phyloP scores from a whole-genome alignment of 1,284 basidiomycete genomes.

The Sphagnurus paluster region DNA sequence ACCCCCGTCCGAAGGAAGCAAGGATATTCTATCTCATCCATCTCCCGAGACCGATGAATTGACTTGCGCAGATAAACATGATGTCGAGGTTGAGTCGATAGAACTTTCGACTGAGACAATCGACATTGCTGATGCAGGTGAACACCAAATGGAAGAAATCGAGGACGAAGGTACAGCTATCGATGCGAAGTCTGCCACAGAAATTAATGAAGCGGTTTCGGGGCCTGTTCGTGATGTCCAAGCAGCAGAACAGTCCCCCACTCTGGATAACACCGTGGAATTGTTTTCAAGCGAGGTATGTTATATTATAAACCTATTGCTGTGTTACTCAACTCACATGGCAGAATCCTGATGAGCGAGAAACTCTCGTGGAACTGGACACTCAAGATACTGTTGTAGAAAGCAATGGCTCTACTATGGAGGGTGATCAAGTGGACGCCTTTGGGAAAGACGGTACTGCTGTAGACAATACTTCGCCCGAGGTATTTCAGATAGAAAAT shows the following conservation, averaged over 20 bases:
- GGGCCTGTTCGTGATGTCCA: background rate
- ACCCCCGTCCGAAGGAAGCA: constrained; percentile 3
- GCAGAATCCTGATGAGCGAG: constrained; percentile 2
- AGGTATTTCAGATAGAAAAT: no score
- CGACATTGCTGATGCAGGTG: background rate
- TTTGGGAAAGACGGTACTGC: no score
- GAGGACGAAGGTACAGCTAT: background rate
- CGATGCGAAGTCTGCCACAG: background rate
- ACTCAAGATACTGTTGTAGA: background rate
- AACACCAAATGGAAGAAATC: constrained; percentile 1
- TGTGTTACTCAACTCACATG: background rate
- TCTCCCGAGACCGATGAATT: background rate
- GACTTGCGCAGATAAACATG: background rate
- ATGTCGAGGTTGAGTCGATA: background rate
- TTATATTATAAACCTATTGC: background rate
- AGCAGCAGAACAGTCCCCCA: background rate
- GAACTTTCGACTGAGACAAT: background rate
- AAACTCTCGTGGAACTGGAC: background rate
- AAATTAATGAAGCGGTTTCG: constrained; percentile 1
- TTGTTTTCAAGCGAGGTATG: constrained; percentile 5
- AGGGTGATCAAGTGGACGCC: no score
- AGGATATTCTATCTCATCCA: background rate
- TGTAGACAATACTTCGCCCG: no score
- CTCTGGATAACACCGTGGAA: constrained; percentile 4
- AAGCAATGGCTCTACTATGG: background rate